Conservation (phyloP, 2,329 filamentous ascomycete species). For the Colletotrichum higginsianum region DNA sequence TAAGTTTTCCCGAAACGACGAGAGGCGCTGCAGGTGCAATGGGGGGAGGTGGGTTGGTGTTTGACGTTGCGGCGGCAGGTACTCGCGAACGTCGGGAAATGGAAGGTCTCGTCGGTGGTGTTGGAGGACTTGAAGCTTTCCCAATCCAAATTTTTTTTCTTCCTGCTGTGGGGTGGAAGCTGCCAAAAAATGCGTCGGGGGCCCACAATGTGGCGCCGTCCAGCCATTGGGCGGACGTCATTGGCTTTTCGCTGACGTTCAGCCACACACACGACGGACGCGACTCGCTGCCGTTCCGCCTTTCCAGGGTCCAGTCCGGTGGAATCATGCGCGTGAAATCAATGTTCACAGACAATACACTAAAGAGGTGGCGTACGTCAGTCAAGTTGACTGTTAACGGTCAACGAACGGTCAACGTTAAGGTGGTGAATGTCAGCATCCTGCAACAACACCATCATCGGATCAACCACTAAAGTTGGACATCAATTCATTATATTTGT, state of each 20-base stretch:
- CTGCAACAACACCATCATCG: neutral
- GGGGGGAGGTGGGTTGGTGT: constrained; percentile 6
- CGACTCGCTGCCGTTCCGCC: constrained; percentile 35
- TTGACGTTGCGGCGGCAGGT: constrained; percentile 37
- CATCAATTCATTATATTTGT: neutral
- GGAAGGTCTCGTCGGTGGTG: constrained; percentile 37
- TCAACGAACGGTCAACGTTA: neutral
- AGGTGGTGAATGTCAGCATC: neutral
- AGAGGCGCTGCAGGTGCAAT: constrained; percentile 26
- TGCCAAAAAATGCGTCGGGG: constrained; percentile 31
- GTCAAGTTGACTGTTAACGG: neutral
- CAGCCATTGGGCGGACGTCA: constrained; percentile 29
- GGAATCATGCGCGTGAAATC: neutral
- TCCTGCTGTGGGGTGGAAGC: constrained; percentile 42
- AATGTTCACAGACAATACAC: neutral
- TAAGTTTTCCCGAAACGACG: constrained; percentile 24
- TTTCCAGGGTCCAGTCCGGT: constrained; percentile 18
- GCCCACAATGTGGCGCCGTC: constrained; percentile 31
- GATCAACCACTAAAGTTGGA: no score
- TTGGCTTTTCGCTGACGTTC: constrained; percentile 4
- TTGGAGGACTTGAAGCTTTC: constrained; percentile 44
- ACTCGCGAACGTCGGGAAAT: constrained; percentile 38
- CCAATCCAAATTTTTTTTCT: constrained; percentile 46
- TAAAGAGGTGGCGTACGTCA: constrained; percentile 3
- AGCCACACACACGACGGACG: constrained; percentile 40